Base-by-base conservation (phyloP, 352 stramenopile species). In the Pythium sukuiense region DNA sequence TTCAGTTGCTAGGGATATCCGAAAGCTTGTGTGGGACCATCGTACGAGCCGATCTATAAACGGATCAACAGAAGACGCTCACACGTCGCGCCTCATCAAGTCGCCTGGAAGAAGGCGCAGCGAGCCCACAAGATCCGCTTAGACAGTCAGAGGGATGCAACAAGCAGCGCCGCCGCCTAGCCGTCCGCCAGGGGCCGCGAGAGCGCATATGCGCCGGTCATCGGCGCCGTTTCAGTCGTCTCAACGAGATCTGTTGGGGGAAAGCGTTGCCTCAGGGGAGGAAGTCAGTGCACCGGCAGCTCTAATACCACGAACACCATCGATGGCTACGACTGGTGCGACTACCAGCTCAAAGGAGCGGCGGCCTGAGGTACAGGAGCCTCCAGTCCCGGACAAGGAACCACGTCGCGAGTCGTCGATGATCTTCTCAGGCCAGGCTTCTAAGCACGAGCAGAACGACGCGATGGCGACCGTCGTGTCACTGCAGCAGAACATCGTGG, bases 401-500 rank as follows among this genome's bases (percentile, higher is more conserved):
- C 20, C 59, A 2, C 48, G 48, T 18, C 61, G 61, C 6, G 61
- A 65, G 8, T 63, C 41, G 5, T 32, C 33, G 12, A 2, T 82
- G 14, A 74, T 85, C 33, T 61, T 55, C 0, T 63, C 74, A 5
- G 57, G 72, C 6, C 62, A 65, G 6, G 63, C 70, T 2, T 65
- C 73, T 30, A 71, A 69, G 55, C 63, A 68, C 11, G 76, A 66
- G 24, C 55, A 72, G 20, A 58, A 39, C 48, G 82, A 90, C 32
- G 66, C 70, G 29, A 59, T 48, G 26, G 39, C 61, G 0, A 57
- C 73, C 2, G 69, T 85, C 20, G 26, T 67, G 3, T 55, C 74
- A 16, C 45, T 91, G 27, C 80, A 87, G 37, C 74, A 85, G 14
- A 92, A 89, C 43, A 32, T 85, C 7, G 59, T 66, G 26, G 65